These are phyloP conservation scores for Alternaria alternata DNA, from an alignment of 2,329 filamentous ascomycete species.

Conservation along the genomic window DNA sequence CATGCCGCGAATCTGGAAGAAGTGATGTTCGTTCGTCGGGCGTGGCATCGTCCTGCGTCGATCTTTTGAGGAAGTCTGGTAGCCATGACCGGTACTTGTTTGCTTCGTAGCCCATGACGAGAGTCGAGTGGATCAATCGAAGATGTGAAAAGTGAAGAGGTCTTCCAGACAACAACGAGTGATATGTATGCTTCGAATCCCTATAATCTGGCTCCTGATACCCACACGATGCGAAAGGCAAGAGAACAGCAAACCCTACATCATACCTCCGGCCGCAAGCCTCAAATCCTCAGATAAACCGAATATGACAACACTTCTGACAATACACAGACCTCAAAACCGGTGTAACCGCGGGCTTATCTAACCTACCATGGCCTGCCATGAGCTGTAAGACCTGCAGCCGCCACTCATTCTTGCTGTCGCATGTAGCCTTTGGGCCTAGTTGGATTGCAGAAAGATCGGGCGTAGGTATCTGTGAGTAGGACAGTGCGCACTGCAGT, in stretches of 20 bases:
- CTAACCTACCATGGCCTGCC: conserved; percentile 13
- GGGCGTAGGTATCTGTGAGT: conserved; percentile 21
- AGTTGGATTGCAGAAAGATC: conserved; percentile 27
- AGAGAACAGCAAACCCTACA: conserved; percentile 22
- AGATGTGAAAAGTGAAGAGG: background rate
- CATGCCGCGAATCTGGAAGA: conserved; percentile 51
- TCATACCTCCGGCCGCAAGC: conserved; percentile 9
- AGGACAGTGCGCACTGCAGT: conserved; percentile 26
- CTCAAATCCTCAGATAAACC: conserved; percentile 28
- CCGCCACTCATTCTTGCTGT: conserved; percentile 23
- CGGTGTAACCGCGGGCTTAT: conserved; percentile 27
- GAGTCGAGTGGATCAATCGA: background rate
- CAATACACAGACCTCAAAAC: conserved; percentile 26
- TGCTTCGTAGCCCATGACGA: conserved; percentile 34
- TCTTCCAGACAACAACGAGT: background rate
- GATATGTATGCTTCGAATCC: conserved; percentile 4
- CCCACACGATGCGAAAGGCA: conserved; percentile 10
- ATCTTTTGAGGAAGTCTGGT: conserved; percentile 34
- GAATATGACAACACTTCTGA: conserved; percentile 35
- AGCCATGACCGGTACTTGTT: conserved; percentile 39
- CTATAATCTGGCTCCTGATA: background rate
- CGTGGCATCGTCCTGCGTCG: conserved; percentile 27
- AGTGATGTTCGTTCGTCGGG: conserved; percentile 56
- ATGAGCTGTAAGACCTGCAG: conserved; percentile 20
- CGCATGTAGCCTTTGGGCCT: conserved; percentile 29